phyloP scores from a whole-genome alignment of 805 yeast genomes.

The Candida gorgasii region DNA sequence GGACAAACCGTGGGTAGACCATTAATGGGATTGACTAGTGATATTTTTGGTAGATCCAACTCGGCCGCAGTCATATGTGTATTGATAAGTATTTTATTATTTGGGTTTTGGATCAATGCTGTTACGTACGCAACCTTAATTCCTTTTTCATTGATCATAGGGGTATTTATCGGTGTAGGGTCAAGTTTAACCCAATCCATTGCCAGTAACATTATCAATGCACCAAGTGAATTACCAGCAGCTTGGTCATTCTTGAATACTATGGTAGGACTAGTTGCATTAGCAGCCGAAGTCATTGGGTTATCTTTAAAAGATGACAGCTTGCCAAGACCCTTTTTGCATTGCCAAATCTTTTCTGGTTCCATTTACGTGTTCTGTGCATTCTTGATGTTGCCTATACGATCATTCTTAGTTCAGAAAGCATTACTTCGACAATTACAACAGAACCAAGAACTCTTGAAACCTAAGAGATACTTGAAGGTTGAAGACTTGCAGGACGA shows the following conservation, averaged over 20 bases:
- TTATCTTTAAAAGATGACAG: constrained; percentile 35
- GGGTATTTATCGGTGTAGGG: constrained; percentile 33
- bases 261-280: constrained; percentile 28
- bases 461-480: constrained; percentile 8
- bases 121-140: constrained; percentile 30
- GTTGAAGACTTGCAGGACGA: constrained; percentile 1
- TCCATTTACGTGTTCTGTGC: constrained; percentile 43
- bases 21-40: constrained; percentile 48
- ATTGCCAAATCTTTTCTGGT: constrained; percentile 62
- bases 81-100: constrained; percentile 26
- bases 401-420: constrained; percentile 53
- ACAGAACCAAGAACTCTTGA: constrained; percentile 29
- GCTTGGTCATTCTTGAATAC: constrained; percentile 43
- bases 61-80: constrained; percentile 23
- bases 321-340: constrained; percentile 44
- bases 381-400: constrained; percentile 43
- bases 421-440: constrained; percentile 27
- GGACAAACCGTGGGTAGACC: constrained; percentile 53
- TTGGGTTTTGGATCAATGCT: constrained; percentile 43
- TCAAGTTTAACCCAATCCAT: constrained; percentile 26
- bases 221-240: constrained; percentile 29
- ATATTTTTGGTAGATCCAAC: constrained; percentile 49
- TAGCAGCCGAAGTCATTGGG: constrained; percentile 57
- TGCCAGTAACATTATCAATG: constrained; percentile 25
- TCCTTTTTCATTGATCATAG: constrained; percentile 30